Base-by-base conservation (phyloP, 495 filamentous ascomycete genomes). In the Annulohypoxylon stygium region DNA sequence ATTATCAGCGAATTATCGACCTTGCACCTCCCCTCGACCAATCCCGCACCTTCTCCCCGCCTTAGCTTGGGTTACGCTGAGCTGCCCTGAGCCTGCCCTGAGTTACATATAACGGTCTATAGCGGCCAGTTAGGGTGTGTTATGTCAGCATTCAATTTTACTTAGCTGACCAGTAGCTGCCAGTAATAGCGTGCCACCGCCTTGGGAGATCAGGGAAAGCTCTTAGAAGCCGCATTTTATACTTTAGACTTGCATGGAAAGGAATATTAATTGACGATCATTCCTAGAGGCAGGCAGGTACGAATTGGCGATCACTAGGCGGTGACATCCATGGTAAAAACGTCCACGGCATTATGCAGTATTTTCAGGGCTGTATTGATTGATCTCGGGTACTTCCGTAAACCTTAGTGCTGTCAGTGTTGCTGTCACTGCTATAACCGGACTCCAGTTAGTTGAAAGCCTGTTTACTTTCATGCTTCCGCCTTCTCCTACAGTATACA, bases 21-120 rank as follows among this genome's bases (percentile, higher is more conserved):
- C 30, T 30, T 6, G 30, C 30, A 30, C 30, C 51, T n/a, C 23
- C 34, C 14, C 14, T 60, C 37, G 55, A n/a, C 70, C 54, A 73
- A 68, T 73, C 65, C 70, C 70, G 54, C 61, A 48, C 34, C 54
- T 68, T 58, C 70, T 65, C 70, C 70, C 70, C 70, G 70, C 70
- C 70, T 61, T 65, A 25, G 45, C 64, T 61, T 61, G 20, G 69
- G 54, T 18, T 36, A 16, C 10, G 53, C 53, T 36, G 51, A 26
- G 10, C 11, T 30, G 30, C 30, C 30, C 30, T 30, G 30, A 30
- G 30, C 30, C 30, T 30, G 5, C 30, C 30, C 30, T 53, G 9
- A 53, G 50, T 57, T 30, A 36, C 30, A 30, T 54, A 25, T 37
- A 57, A 57, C 30, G 53, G 53, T 30, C 53, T 36, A 55, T 55